A percentile compares a stretch with the other conserved stretches of the same genome.
Conservation (phyloP, 495 filamentous ascomycete species). For the Talaromyces liani region DNA sequence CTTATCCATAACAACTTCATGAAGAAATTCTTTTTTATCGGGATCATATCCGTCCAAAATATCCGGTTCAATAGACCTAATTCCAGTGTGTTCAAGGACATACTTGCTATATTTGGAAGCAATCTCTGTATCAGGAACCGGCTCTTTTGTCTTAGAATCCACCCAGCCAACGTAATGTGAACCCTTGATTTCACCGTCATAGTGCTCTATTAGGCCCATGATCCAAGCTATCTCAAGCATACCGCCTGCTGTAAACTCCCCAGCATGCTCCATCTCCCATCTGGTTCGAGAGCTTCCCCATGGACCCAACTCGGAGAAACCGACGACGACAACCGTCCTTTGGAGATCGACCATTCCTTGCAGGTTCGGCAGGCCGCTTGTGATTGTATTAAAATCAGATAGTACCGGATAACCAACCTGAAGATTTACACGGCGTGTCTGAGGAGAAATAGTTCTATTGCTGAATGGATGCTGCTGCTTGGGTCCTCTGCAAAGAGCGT, state of each 20-base stretch:
- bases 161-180: conserved; percentile 17
- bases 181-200: conserved; percentile 12
- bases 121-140: conserved; percentile 13
- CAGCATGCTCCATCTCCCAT: conserved; percentile 18
- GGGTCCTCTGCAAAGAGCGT: too few relatives aligned
- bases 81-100: conserved; percentile 12
- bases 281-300: conserved; percentile 18
- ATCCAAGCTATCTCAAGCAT: conserved; percentile 18
- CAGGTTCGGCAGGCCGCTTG: background rate
- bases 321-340: conserved; percentile 12
- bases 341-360: conserved; percentile 17
- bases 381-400: conserved; percentile 1
- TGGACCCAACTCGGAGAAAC: conserved; percentile 17
- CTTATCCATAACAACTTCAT: conserved; percentile 14
- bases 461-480: background rate
- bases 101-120: conserved; percentile 8
- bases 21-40: conserved; percentile 7
- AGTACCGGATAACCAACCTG: conserved; percentile 8
- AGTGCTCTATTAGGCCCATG: conserved; percentile 20
- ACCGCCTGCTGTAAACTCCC: conserved; percentile 10
- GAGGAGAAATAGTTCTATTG: background rate
- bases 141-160: conserved; percentile 11
- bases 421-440: conserved; percentile 34
- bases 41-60: conserved; percentile 7
- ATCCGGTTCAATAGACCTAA: conserved; percentile 10